Evolutionary conservation across 202 grass and related monocot species (phyloP), one percentile per base, ranked within the genome.

Genomic region (Carex arenaria): DNA sequence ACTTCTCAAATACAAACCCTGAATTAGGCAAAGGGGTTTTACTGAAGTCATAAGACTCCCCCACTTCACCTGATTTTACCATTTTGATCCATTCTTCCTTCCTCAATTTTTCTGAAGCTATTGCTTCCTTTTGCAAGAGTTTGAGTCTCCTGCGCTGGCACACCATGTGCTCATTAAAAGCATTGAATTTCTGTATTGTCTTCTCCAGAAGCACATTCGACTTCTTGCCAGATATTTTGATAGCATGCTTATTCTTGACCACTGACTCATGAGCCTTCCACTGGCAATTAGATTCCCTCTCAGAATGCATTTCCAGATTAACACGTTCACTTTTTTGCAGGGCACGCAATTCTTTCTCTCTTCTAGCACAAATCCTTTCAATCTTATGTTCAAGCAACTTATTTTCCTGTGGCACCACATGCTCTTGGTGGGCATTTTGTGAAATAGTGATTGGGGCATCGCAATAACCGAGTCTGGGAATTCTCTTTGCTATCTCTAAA

Each of bases 1-100:
- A 75, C 71, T 75, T 75, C 71, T 75, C 47, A 28, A 14, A 18
- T 55, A 75, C 71, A 75, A 75, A 75, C 22, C 47, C 47, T 53
- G 71, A 75, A 75, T 31, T 49, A 75, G 49, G 71, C 49, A 75
- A 54, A 31, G 71, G 71, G 23, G 54, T 75, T 54, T 22, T 5
- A 53, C 20, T 55, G 47, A 75, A 75, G 71, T 75, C 71, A 54
- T 55, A 75, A 75, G 20, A 30, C 20, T 54, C 47, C 22, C 54
- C 12, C 13, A 75, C 20, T 13, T 30, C 11, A 28, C 71, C 23
- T 75, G 49, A 75, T 54, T 47, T 53, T 31, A 18, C 47, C 71
- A 30, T 75, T 52, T 53, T 31, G 47, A 54, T 0, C 45, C 45
- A 75, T 75, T 75, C 47, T 53, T 75, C 23, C 23, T 54, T 75